Base-by-base conservation (phyloP, 2,329 filamentous ascomycete genomes). In the Beauveria asiatica region DNA sequence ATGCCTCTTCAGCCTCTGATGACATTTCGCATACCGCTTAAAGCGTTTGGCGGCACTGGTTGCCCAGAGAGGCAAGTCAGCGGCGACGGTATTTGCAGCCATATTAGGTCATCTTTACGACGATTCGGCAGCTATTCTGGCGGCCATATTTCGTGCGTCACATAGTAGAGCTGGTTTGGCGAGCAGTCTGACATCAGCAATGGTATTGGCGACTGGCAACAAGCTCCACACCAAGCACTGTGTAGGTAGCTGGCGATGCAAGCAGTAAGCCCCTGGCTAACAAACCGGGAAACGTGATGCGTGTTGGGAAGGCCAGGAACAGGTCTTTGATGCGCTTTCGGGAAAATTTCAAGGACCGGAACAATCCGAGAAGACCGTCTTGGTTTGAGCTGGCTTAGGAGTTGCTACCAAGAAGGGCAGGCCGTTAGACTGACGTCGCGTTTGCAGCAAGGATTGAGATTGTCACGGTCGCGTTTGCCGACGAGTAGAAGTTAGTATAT, bases 11-110 rank as follows among this genome's bases (percentile, higher is more conserved):
- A 57, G 54, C 44, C 21, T 49, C 33, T 30, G 45, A 41, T 41
- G 21, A 42, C 42, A 49, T 17, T 16, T 17, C 13, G 17, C 10
- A 37, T 48, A 48, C n/a, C 42, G 44, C 54, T 37, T 19, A 52
- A 25, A 23, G 56, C n/a, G 19, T 19, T 58, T 23, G 23, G 49
- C 49, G 57, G 57, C n/a, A 25, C 13, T n/a, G n/a, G 39, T 52
- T 59, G 17, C 57, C 57, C 7, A 46, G 27, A 52, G 41, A 45
- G 57, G 57, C 57, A 59, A 59, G 57, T 59, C 57, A 53, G 57
- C 49, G 19, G 57, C 41, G 41, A 23, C 46, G 57, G 57, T 45
- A 45, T 52, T 52, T 46, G 13, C 25, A 25, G 8, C 57, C 57
- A 19, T 19, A 59, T 59, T 53, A 52, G 57, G 57, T 48, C 49